Evolutionary conservation across 768 basidiomycete genomes (phyloP).

Genomic region (Galerina sulciceps): DNA sequence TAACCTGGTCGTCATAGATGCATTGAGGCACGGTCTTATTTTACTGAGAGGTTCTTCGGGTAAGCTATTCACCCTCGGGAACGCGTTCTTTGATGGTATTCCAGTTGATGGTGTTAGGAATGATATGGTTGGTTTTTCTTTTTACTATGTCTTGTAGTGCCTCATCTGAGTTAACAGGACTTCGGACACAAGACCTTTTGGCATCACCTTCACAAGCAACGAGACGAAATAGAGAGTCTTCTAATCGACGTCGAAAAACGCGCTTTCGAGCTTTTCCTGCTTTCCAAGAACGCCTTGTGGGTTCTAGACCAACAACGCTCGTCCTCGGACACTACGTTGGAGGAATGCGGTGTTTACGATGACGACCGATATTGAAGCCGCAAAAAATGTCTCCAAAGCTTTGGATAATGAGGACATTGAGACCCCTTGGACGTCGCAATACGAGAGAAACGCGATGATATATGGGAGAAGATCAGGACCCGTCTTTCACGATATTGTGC

Average conservation of each 20-base stretch:
- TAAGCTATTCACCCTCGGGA: constrained; percentile 18
- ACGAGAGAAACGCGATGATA: constrained; percentile 32
- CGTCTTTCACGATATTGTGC: constrained; percentile 37
- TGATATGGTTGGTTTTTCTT: constrained; percentile 12
- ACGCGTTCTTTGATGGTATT: neutral
- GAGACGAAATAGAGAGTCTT: constrained; percentile 31
- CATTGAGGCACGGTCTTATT: constrained; percentile 39
- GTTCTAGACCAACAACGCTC: constrained; percentile 31
- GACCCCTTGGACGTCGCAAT: constrained; percentile 39
- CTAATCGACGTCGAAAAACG: constrained; percentile 34
- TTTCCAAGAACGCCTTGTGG: constrained; percentile 38
- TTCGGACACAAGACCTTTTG: constrained; percentile 43
- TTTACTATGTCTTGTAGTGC: neutral
- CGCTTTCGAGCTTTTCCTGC: constrained; percentile 38
- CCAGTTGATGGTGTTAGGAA: constrained; percentile 9
- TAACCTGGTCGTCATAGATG: constrained; percentile 29
- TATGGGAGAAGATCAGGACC: constrained; percentile 36
- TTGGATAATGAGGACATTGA: constrained; percentile 26
- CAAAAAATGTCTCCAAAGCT: constrained; percentile 1
- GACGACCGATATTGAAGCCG: constrained; percentile 15
- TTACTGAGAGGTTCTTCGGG: constrained; percentile 45
- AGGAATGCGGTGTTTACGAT: constrained; percentile 24
- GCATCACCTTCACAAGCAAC: constrained; percentile 35
- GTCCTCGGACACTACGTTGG: constrained; percentile 8
- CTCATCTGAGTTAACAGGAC: constrained; percentile 28